Base-by-base conservation (phyloP, 805 yeast genomes). In the Yarrowia sp. region DNA sequence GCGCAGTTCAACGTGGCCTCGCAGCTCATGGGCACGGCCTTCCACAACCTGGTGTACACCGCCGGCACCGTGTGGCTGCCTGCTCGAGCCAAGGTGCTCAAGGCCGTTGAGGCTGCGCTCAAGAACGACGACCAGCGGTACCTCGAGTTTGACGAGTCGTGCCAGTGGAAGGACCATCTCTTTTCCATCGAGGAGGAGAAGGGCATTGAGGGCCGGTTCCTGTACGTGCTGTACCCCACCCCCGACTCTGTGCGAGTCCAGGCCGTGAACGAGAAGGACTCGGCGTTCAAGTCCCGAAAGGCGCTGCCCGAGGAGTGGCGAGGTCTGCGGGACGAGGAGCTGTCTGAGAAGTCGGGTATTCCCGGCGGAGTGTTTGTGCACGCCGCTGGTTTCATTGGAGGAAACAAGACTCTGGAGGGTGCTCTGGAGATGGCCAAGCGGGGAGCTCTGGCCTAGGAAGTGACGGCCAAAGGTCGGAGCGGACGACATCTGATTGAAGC, bases 311-410 rank as follows among this genome's bases (percentile, higher is more conserved):
- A 90, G 77, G 84, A 86, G 19, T 90, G 97, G 92, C 86, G 99
- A 81, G 99, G 99, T n/a, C 80, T 93, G 56, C 87, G 99, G 76
- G 99, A 95, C 76, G 94, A 90, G 38, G 90, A 82, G 46, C 83
- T 95, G 72, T 85, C 90, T 72, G 81, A 86, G 71, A 80, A 84
- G 72, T 81, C 92, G 42, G 97, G 96, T n/a, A 85, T 95, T 67
- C 87, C 85, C 39, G 97, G 91, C 9, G 91, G 97, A 76, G 86
- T 93, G 20, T 95, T 95, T 75, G 87, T 95, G 68, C 99, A 95
- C 74, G 97, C 98, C 52, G 73, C 97, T 49, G 98, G 99, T 0
- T 95, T 95, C 79, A 95, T 95, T 74, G 99, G 99, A 53, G 99
- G 99, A 66, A 91, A 94, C 68, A 83, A 87, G 74, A 84, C 96